Base-by-base conservation (phyloP, 225 moss, liverwort and hornwort species). In the Ulota crispa region DNA sequence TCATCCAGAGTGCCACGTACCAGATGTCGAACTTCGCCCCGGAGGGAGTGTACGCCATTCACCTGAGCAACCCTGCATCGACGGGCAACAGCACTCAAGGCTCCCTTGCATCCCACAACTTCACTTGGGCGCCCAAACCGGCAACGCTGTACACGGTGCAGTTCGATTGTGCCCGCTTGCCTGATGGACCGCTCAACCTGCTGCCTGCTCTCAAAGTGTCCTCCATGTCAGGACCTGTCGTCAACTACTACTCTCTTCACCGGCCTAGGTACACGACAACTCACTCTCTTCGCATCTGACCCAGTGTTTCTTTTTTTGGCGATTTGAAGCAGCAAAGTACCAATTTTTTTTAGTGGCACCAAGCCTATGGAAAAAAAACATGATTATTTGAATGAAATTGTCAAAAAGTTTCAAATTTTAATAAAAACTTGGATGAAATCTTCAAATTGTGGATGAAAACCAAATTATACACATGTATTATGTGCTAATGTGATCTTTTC, bases 171-270 rank as follows among this genome's bases (percentile, higher is more conserved):
- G 87, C 91, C 24, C 76, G 87, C 37, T 31, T 85, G 60, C 91
- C 91, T 5, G 87, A 91, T 61, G 85, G 31, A 10, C 87, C 89
- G 1, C 79, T 89, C 39, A 91, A 91, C 19, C 37, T 89, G 10
- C 61, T 32, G 3, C 59, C 89, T 18, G 69, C 81, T 20, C 43
- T 91, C 19, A 91, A 62, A 71, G 71, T 91, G 52, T 91, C 91
- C 64, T 79, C 85, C 5, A 55, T 89, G 70, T 32, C 87, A 23
- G 86, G 80, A 37, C 0, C 6, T 20, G 76, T 83, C 0, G 23
- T 68, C 41, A 87, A 87, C n/a, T 83, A 76, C 20, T 89, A 30
- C 23, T 13, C 28, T 28, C 57, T 91, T 43, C 78, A 31, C 28
- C 56, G 52, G 26, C 65, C 83, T 2, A 34, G 36, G 78, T 78